Percentiles rank a stretch among this genome's conserved stretches.
Evolutionary conservation across 2,329 filamentous ascomycete genomes (phyloP).

Genomic region (Pezicula radicicola): DNA sequence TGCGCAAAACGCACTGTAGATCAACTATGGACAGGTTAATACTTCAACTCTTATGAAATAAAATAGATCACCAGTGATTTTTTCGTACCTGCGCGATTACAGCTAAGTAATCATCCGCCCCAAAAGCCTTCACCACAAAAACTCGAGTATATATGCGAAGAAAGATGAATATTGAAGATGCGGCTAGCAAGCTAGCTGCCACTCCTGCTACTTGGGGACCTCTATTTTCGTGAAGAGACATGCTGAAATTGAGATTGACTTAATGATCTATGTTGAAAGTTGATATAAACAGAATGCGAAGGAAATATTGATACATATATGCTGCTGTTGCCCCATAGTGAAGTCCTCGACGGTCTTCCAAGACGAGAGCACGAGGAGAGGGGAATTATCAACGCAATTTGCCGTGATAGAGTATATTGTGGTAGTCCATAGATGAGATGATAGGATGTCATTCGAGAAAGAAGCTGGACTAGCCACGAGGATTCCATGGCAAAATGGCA

Average conservation of each 20-base stretch:
- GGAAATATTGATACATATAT: too few relatives aligned
- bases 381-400: too few relatives aligned
- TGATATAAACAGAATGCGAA: too few relatives aligned
- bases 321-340: too few relatives aligned
- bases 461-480: too few relatives aligned
- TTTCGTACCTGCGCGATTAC: slow-evolving; percentile 10
- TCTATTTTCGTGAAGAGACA: background rate
- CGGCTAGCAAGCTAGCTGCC: slow-evolving; percentile 23
- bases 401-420: too few relatives aligned
- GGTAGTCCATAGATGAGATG: too few relatives aligned
- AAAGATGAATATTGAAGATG: slow-evolving; percentile 18
- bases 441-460: too few relatives aligned
- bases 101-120: slow-evolving; percentile 8
- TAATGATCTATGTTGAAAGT: too few relatives aligned
- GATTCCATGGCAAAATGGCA: too few relatives aligned
- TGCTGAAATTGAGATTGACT: background rate
- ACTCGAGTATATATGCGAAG: slow-evolving; percentile 8
- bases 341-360: too few relatives aligned
- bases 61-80: background rate
- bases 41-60: background rate
- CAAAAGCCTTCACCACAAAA: slow-evolving; percentile 6
- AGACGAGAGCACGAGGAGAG: too few relatives aligned
- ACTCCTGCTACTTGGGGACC: background rate
- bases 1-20: slow-evolving; percentile 5
- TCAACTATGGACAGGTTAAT: slow-evolving; percentile 2